Conservation (phyloP, 345 rosid species). For the Clausena lansium region DNA sequence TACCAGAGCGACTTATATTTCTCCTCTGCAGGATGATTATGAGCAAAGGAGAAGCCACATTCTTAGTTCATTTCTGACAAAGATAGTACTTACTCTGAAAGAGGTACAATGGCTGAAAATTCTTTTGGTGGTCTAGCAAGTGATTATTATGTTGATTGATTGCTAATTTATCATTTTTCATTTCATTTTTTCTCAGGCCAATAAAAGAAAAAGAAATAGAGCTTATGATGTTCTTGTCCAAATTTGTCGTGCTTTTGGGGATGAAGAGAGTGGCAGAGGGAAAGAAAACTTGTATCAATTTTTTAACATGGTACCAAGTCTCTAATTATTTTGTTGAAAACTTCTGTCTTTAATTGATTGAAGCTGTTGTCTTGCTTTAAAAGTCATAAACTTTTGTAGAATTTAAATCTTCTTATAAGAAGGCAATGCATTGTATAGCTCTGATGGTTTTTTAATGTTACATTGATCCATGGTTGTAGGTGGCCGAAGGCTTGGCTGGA, state of each 20-base stretch:
- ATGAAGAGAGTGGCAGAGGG: slow-evolving; percentile 79
- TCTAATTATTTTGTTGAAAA: not conserved
- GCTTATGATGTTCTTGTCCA: slow-evolving; percentile 92
- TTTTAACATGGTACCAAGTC: slow-evolving; percentile 67
- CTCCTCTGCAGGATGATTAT: slow-evolving; percentile 50
- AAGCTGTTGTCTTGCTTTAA: slow-evolving; percentile 5
- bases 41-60: slow-evolving; percentile 49
- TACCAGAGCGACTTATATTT: slow-evolving; percentile 3
- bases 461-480: slow-evolving; percentile 43
- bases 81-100: slow-evolving; percentile 83
- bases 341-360: not conserved
- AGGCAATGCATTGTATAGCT: not conserved
- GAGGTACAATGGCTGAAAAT: slow-evolving; percentile 53
- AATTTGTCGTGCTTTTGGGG: slow-evolving; percentile 89
- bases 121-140: not conserved
- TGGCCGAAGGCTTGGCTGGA: slow-evolving; percentile 93
- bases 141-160: not conserved
- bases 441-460: not conserved
- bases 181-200: slow-evolving; percentile 50
- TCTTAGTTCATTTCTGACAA: slow-evolving; percentile 75
- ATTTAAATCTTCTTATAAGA: not conserved
- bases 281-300: slow-evolving; percentile 67
- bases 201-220: slow-evolving; percentile 88
- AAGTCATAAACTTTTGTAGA: slow-evolving; percentile 3
- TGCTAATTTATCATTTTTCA: slow-evolving; percentile 7